Conservation (phyloP, 352 stramenopile genomes). For the Phytopythium sindhum region DNA sequence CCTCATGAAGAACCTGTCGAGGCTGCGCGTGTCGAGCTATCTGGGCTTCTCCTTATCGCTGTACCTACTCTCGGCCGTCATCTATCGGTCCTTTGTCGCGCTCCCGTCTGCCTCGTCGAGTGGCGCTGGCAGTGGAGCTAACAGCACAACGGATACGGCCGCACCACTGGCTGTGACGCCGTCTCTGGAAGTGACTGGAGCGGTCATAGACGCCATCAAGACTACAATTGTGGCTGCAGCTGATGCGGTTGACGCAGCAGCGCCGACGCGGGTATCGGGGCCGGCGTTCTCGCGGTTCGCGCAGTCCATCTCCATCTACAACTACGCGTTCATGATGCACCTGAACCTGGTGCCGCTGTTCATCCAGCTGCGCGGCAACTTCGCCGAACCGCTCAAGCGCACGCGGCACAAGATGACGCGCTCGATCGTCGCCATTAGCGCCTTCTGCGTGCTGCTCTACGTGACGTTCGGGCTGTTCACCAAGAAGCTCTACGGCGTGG, state of each 20-base stretch:
- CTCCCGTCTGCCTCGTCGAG: constrained; percentile 7
- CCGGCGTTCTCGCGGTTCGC: constrained; percentile 37
- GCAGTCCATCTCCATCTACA: constrained; percentile 72
- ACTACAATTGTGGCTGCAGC: constrained; percentile 9
- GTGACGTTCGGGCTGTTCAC: constrained; percentile 45
- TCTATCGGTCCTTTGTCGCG: constrained; percentile 48
- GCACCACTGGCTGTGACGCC: neutral
- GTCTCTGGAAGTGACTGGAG: neutral
- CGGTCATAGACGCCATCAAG: constrained; percentile 3
- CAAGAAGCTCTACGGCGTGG: constrained; percentile 49
- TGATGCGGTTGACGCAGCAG: constrained; percentile 8
- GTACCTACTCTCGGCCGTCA: constrained; percentile 51
- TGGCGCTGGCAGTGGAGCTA: neutral
- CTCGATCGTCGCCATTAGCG: constrained; percentile 44
- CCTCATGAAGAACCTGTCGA: constrained; percentile 67
- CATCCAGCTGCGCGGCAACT: constrained; percentile 59
- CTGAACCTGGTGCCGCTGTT: constrained; percentile 78
- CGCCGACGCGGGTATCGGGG: constrained; percentile 30
- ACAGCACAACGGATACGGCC: neutral
- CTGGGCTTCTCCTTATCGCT: constrained; percentile 64
- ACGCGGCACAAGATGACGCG: constrained; percentile 49
- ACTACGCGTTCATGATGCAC: constrained; percentile 86
- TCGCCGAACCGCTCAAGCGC: constrained; percentile 41
- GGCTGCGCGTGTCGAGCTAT: constrained; percentile 66
- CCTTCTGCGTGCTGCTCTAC: constrained; percentile 66